phyloP scores from a whole-genome alignment of 176 grass and related monocot species.

The Melocanna baccifera region DNA sequence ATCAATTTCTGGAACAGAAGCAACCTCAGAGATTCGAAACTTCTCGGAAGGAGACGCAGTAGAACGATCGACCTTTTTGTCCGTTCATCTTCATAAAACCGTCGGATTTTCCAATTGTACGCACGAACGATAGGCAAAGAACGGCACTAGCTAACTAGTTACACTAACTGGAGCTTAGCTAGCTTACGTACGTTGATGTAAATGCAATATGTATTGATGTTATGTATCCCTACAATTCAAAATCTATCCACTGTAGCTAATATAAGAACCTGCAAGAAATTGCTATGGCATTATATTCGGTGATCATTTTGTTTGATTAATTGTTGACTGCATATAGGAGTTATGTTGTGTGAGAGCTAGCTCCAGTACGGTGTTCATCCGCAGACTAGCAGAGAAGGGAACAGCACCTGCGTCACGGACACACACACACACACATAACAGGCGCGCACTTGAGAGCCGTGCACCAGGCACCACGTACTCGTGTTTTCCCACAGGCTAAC shows the following conservation, averaged over 20 bases:
- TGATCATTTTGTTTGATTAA: background rate
- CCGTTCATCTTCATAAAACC: background rate
- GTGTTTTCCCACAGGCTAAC: background rate
- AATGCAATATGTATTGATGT: background rate
- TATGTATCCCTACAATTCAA: background rate
- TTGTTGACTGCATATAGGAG: background rate
- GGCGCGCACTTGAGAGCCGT: background rate
- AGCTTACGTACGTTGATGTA: background rate
- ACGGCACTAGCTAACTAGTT: background rate
- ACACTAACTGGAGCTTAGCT: background rate
- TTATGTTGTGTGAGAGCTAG: background rate
- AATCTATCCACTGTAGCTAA: background rate
- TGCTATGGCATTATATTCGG: background rate
- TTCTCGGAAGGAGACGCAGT: background rate
- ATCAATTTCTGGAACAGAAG: background rate
- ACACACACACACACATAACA: slow-evolving; percentile 2
- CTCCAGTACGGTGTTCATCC: background rate
- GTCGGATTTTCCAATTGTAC: background rate
- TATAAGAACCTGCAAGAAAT: background rate
- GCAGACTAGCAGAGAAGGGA: background rate
- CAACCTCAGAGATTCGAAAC: background rate
- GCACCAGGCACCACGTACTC: background rate
- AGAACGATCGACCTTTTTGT: background rate
- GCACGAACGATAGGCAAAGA: background rate
- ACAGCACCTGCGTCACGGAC: slow-evolving; percentile 19